Base-by-base conservation (phyloP, 768 basidiomycete species). In the Auricularia auricula-judae region DNA sequence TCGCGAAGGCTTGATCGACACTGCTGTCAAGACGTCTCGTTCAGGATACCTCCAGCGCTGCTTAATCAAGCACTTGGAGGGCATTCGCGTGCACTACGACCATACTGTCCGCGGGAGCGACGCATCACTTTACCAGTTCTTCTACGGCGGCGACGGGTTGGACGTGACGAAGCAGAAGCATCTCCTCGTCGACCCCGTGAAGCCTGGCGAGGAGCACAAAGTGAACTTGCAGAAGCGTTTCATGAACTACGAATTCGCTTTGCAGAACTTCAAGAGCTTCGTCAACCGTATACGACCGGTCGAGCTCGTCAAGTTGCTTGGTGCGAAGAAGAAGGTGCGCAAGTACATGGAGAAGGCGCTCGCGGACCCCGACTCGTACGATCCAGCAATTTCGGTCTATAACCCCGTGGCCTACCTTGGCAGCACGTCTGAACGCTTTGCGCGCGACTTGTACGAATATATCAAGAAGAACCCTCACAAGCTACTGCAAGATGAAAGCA, bases 161-260 rank as follows among this genome's bases (percentile, higher is more conserved):
- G 97, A 99, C 71, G 93, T 98, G 56, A 98, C 94, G 63, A 94
- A 91, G 75, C 95, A 98, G 76, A 97, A 96, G 74, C 93, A 98
- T 76, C 81, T 99, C 16, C 83, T 86, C 8, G 23, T 59, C 34
- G 56, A 59, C 29, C 56, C 56, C 18, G 29, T 35, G 2, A 59
- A 59, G 21, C 56, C 56, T 11, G 97, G 96, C 62, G 97, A 99
- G 71, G 89, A 88, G 12, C 81, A 98, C 61, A 97, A 99, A 71
- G 93, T 98, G 58, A 97, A 94, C 63, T 93, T 91, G 75, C 94
- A 98, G 76, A 97, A 96, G 74, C 93, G 98, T 76, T 80, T 98
- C 14, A 83, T 86, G 66, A 86, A 97, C 72, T 98, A 98, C 76
- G 88, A 93, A 68, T 99, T 98, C 76, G 86, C 93, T 66, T 89